Percentiles rank a stretch among this genome's conserved stretches.
phyloP scores from a whole-genome alignment of 768 basidiomycete species.

The Tephrocybe rancida region DNA sequence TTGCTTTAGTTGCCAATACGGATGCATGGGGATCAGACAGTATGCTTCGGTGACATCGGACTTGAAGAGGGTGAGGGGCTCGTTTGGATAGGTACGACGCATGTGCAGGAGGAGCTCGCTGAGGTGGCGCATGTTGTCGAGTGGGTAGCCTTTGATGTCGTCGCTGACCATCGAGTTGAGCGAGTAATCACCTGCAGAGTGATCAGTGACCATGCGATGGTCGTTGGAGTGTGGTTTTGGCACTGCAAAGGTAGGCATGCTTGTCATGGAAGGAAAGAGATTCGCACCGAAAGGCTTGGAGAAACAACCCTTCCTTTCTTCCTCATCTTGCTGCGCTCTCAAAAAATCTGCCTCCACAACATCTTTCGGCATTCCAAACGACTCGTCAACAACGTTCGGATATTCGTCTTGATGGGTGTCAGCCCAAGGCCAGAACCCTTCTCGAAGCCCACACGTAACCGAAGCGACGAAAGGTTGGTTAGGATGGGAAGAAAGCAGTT shows the following conservation, averaged over 20 bases:
- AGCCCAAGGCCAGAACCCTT: neutral
- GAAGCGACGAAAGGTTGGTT: neutral
- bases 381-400: too few species aligned
- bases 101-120: neutral
- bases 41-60: constrained; percentile 40
- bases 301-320: neutral
- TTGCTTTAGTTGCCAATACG: constrained; percentile 33
- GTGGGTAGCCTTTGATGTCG: neutral
- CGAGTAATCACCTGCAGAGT: neutral
- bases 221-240: neutral
- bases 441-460: neutral
- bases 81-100: neutral
- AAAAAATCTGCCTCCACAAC: too few species aligned
- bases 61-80: constrained; percentile 32
- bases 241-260: neutral
- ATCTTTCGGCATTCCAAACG: too few species aligned
- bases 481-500: too few species aligned
- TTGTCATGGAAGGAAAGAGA: neutral
- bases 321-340: neutral
- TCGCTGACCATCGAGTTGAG: neutral
- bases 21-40: constrained; percentile 30
- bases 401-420: neutral
- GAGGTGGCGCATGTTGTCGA: neutral
- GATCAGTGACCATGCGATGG: constrained; percentile 3
- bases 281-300: neutral